These are phyloP conservation scores for Phenoliferia sp. DNA, from an alignment of 1,284 basidiomycete species.

Conservation along the genomic window DNA sequence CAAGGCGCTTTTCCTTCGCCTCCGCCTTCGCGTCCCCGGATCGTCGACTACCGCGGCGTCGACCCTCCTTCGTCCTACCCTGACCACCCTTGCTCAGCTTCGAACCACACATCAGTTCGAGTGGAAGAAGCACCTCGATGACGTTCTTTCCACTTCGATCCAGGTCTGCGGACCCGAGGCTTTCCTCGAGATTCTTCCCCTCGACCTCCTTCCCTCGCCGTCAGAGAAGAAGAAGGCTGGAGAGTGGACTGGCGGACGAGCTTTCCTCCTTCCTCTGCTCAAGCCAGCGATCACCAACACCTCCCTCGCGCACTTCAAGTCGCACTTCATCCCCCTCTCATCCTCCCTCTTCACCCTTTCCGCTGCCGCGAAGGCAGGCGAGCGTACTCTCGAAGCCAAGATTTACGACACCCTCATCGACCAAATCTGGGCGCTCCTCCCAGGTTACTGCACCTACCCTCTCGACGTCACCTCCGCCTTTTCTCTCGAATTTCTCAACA, in stretches of 20 bases:
- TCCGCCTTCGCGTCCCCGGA: slow-evolving; percentile 40
- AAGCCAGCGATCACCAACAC: slow-evolving; percentile 70
- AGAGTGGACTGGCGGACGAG: slow-evolving; percentile 49
- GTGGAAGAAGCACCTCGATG: slow-evolving; percentile 82
- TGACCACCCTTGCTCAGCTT: slow-evolving; percentile 69
- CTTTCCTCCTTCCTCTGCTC: slow-evolving; percentile 87
- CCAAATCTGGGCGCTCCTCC: slow-evolving; percentile 77
- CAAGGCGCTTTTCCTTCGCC: slow-evolving; percentile 45
- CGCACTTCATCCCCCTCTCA: slow-evolving; percentile 87
- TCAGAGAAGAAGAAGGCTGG: slow-evolving; percentile 47
- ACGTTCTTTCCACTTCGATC: slow-evolving; percentile 73
- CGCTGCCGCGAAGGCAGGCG: slow-evolving; percentile 63
- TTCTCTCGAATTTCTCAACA: slow-evolving; percentile 67
- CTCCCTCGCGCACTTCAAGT: slow-evolving; percentile 77
- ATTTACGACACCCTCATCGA: slow-evolving; percentile 88
- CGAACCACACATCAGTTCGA: slow-evolving; percentile 79
- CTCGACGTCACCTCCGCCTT: slow-evolving; percentile 70
- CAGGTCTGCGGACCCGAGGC: slow-evolving; percentile 78
- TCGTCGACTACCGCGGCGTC: slow-evolving; percentile 57
- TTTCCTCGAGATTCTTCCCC: slow-evolving; percentile 68
- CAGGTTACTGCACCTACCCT: slow-evolving; percentile 66
- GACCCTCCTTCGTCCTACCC: slow-evolving; percentile 64
- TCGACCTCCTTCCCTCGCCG: slow-evolving; percentile 57
- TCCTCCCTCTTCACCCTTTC: slow-evolving; percentile 73
- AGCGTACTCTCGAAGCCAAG: slow-evolving; percentile 72